Evolutionary conservation across 192 early-diverging fungal species (phyloP).

Genomic region (Entophlyctis luteolus): DNA sequence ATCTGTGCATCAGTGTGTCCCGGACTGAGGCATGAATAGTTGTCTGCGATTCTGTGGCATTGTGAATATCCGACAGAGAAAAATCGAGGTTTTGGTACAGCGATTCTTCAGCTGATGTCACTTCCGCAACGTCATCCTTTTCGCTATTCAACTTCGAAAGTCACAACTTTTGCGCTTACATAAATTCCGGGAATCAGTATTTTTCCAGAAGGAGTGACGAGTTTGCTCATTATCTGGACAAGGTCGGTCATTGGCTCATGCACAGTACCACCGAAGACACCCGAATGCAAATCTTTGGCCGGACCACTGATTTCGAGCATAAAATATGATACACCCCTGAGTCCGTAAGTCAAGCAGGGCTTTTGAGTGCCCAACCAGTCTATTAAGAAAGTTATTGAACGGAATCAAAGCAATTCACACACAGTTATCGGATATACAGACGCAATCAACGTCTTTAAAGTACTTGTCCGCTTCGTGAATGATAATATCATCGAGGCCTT

Average conservation of each 20-base stretch:
- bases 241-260: conserved; percentile 99
- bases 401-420: conserved; percentile 3
- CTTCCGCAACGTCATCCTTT: conserved; percentile 83
- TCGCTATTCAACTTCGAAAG: conserved; percentile 28
- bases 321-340: conserved; percentile 76
- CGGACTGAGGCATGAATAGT: conserved; percentile 74
- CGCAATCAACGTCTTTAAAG: conserved; percentile 89
- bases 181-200: conserved; percentile 87
- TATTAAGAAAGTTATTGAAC: conserved; percentile 13
- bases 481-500: conserved; percentile 92
- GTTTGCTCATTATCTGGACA: conserved; percentile 71
- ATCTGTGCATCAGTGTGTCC: conserved; percentile 76
- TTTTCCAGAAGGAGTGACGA: conserved; percentile 80
- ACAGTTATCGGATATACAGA: conserved; percentile 96
- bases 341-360: conserved; percentile 96
- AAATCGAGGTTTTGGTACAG: conserved; percentile 86
- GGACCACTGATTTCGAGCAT: conserved; percentile 69
- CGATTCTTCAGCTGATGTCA: conserved; percentile 73
- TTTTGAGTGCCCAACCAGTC: conserved; percentile 93
- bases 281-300: conserved; percentile 90
- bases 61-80: conserved; percentile 70
- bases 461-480: conserved; percentile 77
- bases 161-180: conserved; percentile 10
- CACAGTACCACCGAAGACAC: conserved; percentile 80
- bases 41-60: conserved; percentile 67